Evolutionary conservation across 2,329 filamentous ascomycete species (phyloP).

Genomic region (Exserohilum turcica): DNA sequence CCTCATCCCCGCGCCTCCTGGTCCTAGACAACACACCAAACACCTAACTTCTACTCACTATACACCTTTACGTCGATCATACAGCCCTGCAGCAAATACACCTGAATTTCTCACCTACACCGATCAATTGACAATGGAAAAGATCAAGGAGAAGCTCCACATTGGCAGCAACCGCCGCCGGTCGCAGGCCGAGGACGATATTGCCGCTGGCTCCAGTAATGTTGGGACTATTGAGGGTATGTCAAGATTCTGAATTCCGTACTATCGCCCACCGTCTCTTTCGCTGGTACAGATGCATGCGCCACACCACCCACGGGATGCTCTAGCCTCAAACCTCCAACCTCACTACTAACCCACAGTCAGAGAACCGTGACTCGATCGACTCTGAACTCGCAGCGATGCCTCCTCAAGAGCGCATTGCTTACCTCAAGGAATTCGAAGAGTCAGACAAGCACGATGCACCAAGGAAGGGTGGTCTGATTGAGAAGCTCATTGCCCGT

Average conservation of each 20-base stretch:
- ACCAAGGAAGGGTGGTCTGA: slow-evolving; percentile 41
- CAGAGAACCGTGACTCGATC: slow-evolving; percentile 39
- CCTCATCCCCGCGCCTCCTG: slow-evolving; percentile 14
- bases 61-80: neutral
- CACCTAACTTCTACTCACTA: slow-evolving; percentile 4
- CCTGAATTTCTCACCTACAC: neutral
- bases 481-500: slow-evolving; percentile 42
- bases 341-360: neutral
- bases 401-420: slow-evolving; percentile 41
- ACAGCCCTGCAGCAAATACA: slow-evolving; percentile 1
- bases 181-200: slow-evolving; percentile 34
- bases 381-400: slow-evolving; percentile 43
- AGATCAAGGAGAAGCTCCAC: slow-evolving; percentile 46
- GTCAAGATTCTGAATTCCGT: neutral
- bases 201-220: slow-evolving; percentile 15
- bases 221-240: slow-evolving; percentile 30
- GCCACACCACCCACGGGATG: neutral
- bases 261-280: neutral
- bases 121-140: slow-evolving; percentile 33
- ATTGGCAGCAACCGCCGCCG: slow-evolving; percentile 40
- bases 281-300: neutral
- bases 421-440: slow-evolving; percentile 45
- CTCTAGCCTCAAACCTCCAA: neutral
- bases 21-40: slow-evolving; percentile 10
- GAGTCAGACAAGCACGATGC: slow-evolving; percentile 40